A percentile compares a stretch with the other conserved stretches of the same genome.
Conservation (phyloP, 176 grass and related monocot species). For the Puccinellia tenuiflora region DNA sequence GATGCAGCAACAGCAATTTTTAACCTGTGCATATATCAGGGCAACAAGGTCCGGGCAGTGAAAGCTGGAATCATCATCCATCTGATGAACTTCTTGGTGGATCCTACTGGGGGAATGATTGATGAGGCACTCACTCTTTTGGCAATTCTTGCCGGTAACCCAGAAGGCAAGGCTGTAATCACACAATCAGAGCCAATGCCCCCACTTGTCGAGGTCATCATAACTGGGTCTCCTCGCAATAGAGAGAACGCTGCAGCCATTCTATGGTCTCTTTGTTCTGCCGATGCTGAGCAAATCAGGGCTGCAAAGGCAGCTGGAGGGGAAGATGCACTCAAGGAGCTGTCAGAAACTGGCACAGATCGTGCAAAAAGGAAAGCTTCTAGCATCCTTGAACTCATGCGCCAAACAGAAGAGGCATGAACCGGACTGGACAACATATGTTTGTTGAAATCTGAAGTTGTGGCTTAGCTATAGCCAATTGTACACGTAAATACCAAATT, state of each 20-base stretch:
- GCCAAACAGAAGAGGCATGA: conserved; percentile 40
- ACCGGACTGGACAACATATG: background rate
- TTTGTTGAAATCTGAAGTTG: conserved; percentile 17
- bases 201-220: conserved; percentile 62
- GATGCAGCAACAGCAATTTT: conserved; percentile 95
- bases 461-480: conserved; percentile 29
- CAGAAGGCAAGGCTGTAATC: conserved; percentile 64
- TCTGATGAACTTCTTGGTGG: conserved; percentile 70
- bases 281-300: conserved; percentile 40
- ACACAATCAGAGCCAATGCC: conserved; percentile 44
- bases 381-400: conserved; percentile 66
- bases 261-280: conserved; percentile 66
- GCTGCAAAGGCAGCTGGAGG: conserved; percentile 57
- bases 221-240: conserved; percentile 62
- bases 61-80: conserved; percentile 72
- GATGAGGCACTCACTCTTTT: conserved; percentile 90
- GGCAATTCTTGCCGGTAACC: conserved; percentile 60
- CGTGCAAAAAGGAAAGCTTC: conserved; percentile 90
- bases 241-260: conserved; percentile 75
- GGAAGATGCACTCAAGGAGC: conserved; percentile 66
- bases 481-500: conserved; percentile 28
- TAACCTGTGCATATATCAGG: conserved; percentile 89
- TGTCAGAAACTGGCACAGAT: conserved; percentile 72
- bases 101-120: conserved; percentile 75
- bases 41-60: conserved; percentile 76